Evolutionary conservation across 2,329 filamentous ascomycete species (phyloP), one percentile per base, ranked within the genome.

Genomic region (Calonectria pauciramosa): DNA sequence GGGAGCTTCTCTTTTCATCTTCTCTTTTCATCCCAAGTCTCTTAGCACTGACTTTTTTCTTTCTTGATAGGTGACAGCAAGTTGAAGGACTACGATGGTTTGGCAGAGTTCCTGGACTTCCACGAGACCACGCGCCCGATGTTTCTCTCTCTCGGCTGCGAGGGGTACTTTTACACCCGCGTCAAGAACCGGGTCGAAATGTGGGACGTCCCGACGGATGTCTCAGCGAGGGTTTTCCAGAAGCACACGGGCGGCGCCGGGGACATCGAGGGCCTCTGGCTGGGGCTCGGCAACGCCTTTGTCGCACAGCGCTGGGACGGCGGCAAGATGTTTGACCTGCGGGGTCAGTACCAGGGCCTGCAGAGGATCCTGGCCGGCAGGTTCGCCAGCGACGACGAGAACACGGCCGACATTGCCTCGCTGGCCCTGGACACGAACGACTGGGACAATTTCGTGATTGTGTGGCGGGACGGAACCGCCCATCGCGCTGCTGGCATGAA

Each of bases 231-330:
- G 66, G 68, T 47, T 36, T 80, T 8, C 71, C 51, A 44, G 20
- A 44, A 76, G 23, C 65, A 77, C 18, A 69, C 69, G 7, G 36
- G 67, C 23, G 41, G 38, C 20, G 70, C 73, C 6, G 49, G 64
- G 7, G 60, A 60, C 10, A 69, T 71, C 2, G 60, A 73, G 16
- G 54, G 72, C 4, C 72, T 80, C n/a, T 80, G 79, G 79, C 77
- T 80, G 11, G 79, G 79, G 20, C 36, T 52, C n/a, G 59, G 60
- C 4, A 71, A 63, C 23, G 64, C 79, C n/a, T 80, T 78, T 69
- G 78, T 80, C 16, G 78, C 72, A 3, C 79, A 81, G 64, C 79
- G 79, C n/a, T 70, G 74, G 32, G 76, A 79, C 63, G 67, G 64
- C 9, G 68, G 34, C 44, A 76, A 75, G 38, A 68, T 68, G 9